These are phyloP conservation scores for Davidsoniella neocaledoniae DNA, from an alignment of 2,329 filamentous ascomycete genomes.

Conservation along the genomic window DNA sequence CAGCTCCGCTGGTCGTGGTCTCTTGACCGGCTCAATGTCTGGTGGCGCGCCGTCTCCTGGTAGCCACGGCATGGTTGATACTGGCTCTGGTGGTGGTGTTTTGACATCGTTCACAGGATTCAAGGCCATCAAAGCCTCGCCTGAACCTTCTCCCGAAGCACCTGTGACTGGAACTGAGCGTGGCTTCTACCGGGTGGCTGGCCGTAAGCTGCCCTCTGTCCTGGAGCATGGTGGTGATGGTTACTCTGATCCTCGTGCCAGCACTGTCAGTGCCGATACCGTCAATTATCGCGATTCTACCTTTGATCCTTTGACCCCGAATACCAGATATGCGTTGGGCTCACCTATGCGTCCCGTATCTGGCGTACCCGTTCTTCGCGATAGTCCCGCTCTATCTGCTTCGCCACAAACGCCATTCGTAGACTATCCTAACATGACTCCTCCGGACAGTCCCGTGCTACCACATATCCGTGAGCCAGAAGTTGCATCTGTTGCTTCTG, in stretches of 20 bases:
- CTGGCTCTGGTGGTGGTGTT: constrained; percentile 6
- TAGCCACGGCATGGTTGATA: constrained; percentile 1
- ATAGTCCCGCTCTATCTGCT: constrained; percentile 44
- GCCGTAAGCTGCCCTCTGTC: constrained; percentile 47
- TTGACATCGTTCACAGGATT: constrained; percentile 11
- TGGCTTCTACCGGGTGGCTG: constrained; percentile 49
- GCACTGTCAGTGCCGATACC: constrained; percentile 24
- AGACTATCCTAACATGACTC: neutral
- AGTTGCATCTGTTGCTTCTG: neutral
- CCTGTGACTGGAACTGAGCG: constrained; percentile 27
- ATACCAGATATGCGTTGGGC: constrained; percentile 33
- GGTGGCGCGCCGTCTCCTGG: constrained; percentile 15
- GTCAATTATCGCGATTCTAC: constrained; percentile 12
- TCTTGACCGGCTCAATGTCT: neutral
- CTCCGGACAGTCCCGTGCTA: constrained; percentile 2
- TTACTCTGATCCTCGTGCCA: constrained; percentile 34
- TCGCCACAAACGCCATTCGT: neutral
- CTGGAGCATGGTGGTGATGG: constrained; percentile 46
- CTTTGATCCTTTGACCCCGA: constrained; percentile 23
- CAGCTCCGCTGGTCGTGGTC: constrained; percentile 17
- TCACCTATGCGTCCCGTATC: constrained; percentile 43
- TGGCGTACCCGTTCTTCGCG: constrained; percentile 41
- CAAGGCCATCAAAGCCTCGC: constrained; percentile 10
- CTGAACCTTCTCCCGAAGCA: constrained; percentile 14
- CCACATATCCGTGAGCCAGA: neutral